Conservation (phyloP, 192 early-diverging fungal species). For the Dissophora ornata region DNA sequence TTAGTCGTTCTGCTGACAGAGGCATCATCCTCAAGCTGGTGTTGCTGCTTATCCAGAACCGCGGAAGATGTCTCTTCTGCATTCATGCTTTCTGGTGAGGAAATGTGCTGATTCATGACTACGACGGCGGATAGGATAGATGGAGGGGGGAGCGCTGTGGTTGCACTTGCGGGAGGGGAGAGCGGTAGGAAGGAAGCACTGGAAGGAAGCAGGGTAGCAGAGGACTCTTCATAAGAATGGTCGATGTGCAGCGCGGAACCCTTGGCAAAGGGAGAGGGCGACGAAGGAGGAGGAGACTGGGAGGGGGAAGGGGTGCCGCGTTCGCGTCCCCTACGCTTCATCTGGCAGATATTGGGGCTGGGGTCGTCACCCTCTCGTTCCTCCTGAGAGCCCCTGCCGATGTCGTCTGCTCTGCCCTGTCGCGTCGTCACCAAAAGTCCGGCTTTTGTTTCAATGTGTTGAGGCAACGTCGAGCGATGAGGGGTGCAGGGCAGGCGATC, state of each 20-base stretch:
- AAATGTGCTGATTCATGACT: background rate
- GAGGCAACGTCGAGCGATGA: no score
- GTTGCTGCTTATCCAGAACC: background rate
- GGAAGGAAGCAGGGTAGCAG: background rate
- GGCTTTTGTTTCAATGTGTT: background rate
- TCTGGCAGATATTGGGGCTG: background rate
- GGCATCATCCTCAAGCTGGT: background rate
- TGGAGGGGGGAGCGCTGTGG: slow-evolving; percentile 9
- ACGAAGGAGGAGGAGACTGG: slow-evolving; percentile 3
- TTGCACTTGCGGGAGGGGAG: slow-evolving; percentile 27
- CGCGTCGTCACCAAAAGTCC: background rate
- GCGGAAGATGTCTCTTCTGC: background rate
- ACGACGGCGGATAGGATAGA: slow-evolving; percentile 3
- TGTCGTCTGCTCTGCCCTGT: background rate
- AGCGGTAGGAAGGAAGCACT: background rate
- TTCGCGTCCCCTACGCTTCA: slow-evolving; percentile 1
- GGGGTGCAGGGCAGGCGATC: no score
- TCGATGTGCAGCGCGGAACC: no score
- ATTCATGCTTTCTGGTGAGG: slow-evolving; percentile 13
- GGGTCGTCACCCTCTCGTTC: background rate
- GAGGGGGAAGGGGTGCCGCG: slow-evolving; percentile 12
- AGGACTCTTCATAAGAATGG: no score
- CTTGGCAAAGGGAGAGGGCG: background rate
- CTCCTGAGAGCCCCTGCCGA: slow-evolving; percentile 1
- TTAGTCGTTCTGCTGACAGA: slow-evolving; percentile 12